Evolutionary conservation across 495 filamentous ascomycete species (phyloP).

Genomic region (Hyphodiscus hymeniophilus): DNA sequence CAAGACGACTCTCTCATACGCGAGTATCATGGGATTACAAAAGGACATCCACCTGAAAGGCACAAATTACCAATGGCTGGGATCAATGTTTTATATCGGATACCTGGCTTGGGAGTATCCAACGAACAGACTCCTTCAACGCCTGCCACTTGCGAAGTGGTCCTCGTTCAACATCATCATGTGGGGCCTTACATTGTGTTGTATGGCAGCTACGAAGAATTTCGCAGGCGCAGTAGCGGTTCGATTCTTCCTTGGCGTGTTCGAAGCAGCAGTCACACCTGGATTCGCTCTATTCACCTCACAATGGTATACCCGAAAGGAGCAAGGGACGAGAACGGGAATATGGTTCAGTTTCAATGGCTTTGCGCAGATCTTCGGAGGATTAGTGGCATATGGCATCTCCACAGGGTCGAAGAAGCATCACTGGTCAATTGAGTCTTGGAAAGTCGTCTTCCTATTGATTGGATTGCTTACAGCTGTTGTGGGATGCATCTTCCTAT

Average conservation of each 20-base stretch:
- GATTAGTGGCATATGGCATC: constrained; percentile 49
- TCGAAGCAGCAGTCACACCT: constrained; percentile 55
- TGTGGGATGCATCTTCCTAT: constrained; percentile 49
- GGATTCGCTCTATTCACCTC: constrained; percentile 56
- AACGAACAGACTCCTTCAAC: constrained; percentile 39
- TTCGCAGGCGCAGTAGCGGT: constrained; percentile 18
- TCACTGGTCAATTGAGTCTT: constrained; percentile 29
- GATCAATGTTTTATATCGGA: constrained; percentile 32
- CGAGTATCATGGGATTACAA: constrained; percentile 53
- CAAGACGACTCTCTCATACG: constrained; percentile 58
- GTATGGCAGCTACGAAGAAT: constrained; percentile 31
- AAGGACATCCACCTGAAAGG: constrained; percentile 41
- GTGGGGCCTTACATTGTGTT: constrained; percentile 40
- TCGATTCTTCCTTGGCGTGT: constrained; percentile 55
- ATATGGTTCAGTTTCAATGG: constrained; percentile 38
- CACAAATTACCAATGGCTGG: constrained; percentile 47
- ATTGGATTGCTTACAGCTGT: constrained; percentile 45
- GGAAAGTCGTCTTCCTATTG: constrained; percentile 45
- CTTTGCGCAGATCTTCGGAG: constrained; percentile 39
- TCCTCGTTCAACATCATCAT: constrained; percentile 36
- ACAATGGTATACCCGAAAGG: constrained; percentile 56
- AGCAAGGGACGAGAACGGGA: constrained; percentile 41
- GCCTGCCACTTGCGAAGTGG: constrained; percentile 38
- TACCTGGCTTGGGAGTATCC: constrained; percentile 41
- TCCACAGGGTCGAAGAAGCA: constrained; percentile 34